Evolutionary conservation across 2,329 filamentous ascomycete genomes (phyloP), one percentile per base, ranked within the genome.

Genomic region (Epichloe hybrida): DNA sequence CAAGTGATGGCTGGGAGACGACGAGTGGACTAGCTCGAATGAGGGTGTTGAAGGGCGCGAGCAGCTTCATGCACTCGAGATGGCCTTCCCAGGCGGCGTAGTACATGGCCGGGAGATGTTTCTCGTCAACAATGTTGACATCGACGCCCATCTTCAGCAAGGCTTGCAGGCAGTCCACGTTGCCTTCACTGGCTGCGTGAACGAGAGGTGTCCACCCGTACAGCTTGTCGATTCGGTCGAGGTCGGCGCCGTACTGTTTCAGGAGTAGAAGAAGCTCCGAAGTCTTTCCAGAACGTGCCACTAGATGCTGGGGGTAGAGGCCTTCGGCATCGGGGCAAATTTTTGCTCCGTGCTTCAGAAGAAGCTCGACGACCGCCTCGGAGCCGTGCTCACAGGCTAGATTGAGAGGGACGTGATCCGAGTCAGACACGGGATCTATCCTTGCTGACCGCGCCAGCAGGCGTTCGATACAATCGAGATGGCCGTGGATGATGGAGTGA

Each of bases 41-140:
- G 35, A 65, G 61, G 47, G 62, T 69, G 62, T 76, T 76, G 58
- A 73, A 74, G 1, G 82, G 80, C 4, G 83, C 83, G 35, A 98
- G 78, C 7, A 96, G 75, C 61, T 84, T 83, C 86, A 98, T 95
- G 69, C 93, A 97, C 61, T 91, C 85, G 50, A 97, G 70, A 63
- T 97, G 88, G 0, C 93, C 93, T 69, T 98, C 93, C 93, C 93
- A 98, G 0, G 89, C 91, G 13, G 93, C 93, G 67, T 98, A 98
- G 67, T 98, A 98, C 83, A 97, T 89, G 31, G 93, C 90, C 2
- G 90, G 88, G 4, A 97, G 76, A 15, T 83, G 84, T 64, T 97
- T 98, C 68, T 98, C 93, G 62, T 98, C 93, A 42, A 88, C 70
- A 50, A 89, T 86, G 56, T 83, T 83, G 1, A 85, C 79, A 59